Evolutionary conservation across 371 early-diverging fungal species (phyloP), one percentile per base, ranked within the genome.

Genomic region (Mortierella sp.): DNA sequence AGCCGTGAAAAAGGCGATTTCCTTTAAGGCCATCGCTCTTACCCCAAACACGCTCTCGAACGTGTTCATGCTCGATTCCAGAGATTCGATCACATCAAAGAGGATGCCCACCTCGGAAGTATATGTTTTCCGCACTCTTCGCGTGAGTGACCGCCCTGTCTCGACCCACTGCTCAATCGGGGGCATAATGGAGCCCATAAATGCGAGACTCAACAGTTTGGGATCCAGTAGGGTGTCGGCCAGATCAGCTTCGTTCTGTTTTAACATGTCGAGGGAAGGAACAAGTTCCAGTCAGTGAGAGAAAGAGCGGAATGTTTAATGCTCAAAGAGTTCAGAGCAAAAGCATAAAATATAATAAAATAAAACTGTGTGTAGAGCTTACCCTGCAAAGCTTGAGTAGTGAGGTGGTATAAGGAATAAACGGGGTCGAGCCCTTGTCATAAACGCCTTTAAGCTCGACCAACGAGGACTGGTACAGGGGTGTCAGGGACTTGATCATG

Each of bases 101-200:
- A 75, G 58, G 39, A 75, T 57, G 41, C 76, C 76, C 24, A 75
- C 61, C 15, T 75, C 76, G 5, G 69, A 60, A 3, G 52, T 61
- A 41, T 63, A 75, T 9, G 76, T 68, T 32, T 75, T 75, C 21
- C 64, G 27, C 4, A 69, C 51, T 4, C 76, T 43, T 6, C 60
- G 32, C 14, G 60, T 64, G 31, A 75, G 55, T 30, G 58, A n/a
- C 30, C 61, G 43, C 56, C 76, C 76, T 41, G 69, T 56, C 26
- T 75, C 76, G 23, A 69, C 76, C 76, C 76, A 75, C 14, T 75
- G 76, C 32, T 75, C 76, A 31, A 75, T 75, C 19, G 76, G 76
- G 17, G 76, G 76, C 69, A 75, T 69, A 39, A 75, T 75, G 8
- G 76, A 75, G 17, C 76, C 76, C 76, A 75, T 75, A 50, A 75